Evolutionary conservation across 768 basidiomycete species (phyloP).

Genomic region (Panaeolus papilionaceus): DNA sequence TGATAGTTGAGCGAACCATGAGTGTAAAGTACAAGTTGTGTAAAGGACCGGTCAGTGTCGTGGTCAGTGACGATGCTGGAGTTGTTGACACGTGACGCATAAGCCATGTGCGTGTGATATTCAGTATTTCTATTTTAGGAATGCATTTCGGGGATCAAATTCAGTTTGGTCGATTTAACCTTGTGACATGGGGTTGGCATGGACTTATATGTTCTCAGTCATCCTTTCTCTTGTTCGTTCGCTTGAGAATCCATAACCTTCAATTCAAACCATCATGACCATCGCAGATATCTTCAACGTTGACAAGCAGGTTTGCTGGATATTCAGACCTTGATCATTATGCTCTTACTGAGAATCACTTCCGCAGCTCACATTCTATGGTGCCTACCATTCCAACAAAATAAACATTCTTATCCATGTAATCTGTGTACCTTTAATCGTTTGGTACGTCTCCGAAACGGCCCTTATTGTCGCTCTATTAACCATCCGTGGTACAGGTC

Average conservation of each 20-base stretch:
- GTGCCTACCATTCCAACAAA: constrained; percentile 87
- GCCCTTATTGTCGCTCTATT: constrained; percentile 1
- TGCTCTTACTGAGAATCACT: constrained; percentile 19
- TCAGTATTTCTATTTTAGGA: not conserved
- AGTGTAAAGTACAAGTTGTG: constrained; percentile 19
- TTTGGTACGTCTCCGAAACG: constrained; percentile 62
- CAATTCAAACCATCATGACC: constrained; percentile 28
- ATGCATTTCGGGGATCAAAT: not conserved
- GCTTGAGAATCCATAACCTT: constrained; percentile 16
- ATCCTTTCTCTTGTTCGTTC: constrained; percentile 11
- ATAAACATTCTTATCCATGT: constrained; percentile 88
- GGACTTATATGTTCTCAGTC: constrained; percentile 10
- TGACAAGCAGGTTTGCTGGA: constrained; percentile 63
- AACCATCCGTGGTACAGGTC: constrained; percentile 52
- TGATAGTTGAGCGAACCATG: constrained; percentile 90
- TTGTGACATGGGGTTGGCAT: constrained; percentile 14
- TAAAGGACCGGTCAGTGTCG: constrained; percentile 5
- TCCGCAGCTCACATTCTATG: constrained; percentile 86
- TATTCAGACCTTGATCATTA: not conserved
- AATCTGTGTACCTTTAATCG: constrained; percentile 80
- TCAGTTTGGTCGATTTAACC: constrained; percentile 5
- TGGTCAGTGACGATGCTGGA: constrained; percentile 14
- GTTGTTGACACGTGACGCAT: constrained; percentile 11
- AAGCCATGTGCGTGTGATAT: constrained; percentile 19
- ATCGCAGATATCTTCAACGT: constrained; percentile 62